Percentiles rank a stretch among this genome's conserved stretches.
Evolutionary conservation across 768 basidiomycete genomes (phyloP).

Genomic region (Termitomyces bulborhizus): DNA sequence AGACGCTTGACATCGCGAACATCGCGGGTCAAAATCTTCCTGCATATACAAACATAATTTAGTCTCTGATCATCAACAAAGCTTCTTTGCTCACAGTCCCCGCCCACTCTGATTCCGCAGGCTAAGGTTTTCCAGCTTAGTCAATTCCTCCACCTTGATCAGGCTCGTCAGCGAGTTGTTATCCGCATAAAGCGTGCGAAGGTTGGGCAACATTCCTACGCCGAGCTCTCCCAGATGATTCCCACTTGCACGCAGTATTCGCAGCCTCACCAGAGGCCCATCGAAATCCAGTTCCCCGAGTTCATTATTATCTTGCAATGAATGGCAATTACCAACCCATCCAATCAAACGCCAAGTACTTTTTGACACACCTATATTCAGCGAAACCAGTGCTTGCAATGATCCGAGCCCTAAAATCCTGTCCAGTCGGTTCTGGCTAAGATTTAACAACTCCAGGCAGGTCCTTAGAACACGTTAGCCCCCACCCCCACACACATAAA

Average conservation of each 20-base stretch:
- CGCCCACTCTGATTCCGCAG: constrained; percentile 82
- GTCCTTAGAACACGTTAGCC: constrained; percentile 29
- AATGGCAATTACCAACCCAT: too few relatives aligned
- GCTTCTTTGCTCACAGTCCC: constrained; percentile 53
- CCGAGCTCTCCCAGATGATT: constrained; percentile 72
- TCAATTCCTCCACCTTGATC: constrained; percentile 47
- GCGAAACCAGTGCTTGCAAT: constrained; percentile 55
- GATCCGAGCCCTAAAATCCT: constrained; percentile 53
- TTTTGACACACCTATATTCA: constrained; percentile 74
- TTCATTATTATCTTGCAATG: constrained; percentile 59
- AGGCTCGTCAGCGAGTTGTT: constrained; percentile 60
- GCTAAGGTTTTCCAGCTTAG: constrained; percentile 84
- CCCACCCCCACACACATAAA: constrained; percentile 12
- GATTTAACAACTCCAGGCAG: constrained; percentile 74
- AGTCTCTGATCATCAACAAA: constrained; percentile 17
- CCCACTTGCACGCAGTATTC: constrained; percentile 79
- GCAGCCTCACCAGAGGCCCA: constrained; percentile 58
- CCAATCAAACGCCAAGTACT: constrained; percentile 4
- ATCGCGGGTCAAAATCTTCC: constrained; percentile 53
- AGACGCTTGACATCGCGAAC: constrained; percentile 90
- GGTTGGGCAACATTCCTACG: constrained; percentile 52
- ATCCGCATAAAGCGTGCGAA: constrained; percentile 92
- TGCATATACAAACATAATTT: constrained; percentile 15
- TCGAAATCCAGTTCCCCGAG: constrained; percentile 50
- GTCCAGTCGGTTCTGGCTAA: constrained; percentile 69